A percentile compares a stretch with the other conserved stretches of the same genome.
These are phyloP conservation scores for Pontederia paniculata DNA, from an alignment of 176 grass and related monocot species.

Conservation along the genomic window DNA sequence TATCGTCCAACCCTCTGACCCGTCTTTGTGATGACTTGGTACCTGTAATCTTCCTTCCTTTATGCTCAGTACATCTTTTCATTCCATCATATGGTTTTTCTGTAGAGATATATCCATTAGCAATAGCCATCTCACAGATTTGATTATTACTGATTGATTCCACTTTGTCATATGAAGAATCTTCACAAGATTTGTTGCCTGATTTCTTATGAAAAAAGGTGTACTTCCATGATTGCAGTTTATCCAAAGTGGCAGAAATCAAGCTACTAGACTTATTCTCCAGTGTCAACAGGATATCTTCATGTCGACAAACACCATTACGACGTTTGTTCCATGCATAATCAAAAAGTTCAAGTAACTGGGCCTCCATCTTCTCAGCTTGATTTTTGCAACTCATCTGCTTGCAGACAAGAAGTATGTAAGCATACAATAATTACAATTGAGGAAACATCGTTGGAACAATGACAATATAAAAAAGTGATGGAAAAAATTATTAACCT, in stretches of 20 bases:
- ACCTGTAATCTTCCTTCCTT: constrained; percentile 29
- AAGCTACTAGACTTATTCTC: constrained; percentile 23
- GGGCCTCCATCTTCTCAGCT: constrained; percentile 63
- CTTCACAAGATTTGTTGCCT: constrained; percentile 48
- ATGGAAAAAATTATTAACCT: no score
- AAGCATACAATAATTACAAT: background rate
- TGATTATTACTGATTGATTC: constrained; percentile 13
- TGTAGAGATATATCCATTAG: constrained; percentile 12
- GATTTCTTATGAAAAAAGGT: constrained; percentile 39
- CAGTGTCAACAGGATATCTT: constrained; percentile 71
- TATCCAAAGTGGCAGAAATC: constrained; percentile 30
- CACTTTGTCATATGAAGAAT: constrained; percentile 18
- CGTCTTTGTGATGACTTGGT: constrained; percentile 14
- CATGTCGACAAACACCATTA: constrained; percentile 54
- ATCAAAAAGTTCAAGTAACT: constrained; percentile 68
- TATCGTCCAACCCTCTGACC: background rate
- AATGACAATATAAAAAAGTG: background rate
- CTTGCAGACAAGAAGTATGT: background rate
- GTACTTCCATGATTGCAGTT: constrained; percentile 29
- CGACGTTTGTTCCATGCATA: constrained; percentile 90
- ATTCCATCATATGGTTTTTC: constrained; percentile 26
- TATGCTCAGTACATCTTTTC: constrained; percentile 34
- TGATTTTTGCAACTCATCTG: constrained; percentile 60
- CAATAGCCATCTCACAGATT: constrained; percentile 15
- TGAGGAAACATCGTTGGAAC: background rate